Percentiles rank a stretch among this genome's conserved stretches.
These are phyloP conservation scores for Candida dubliniensis DNA, from an alignment of 1,139 yeast species.

Conservation along the genomic window DNA sequence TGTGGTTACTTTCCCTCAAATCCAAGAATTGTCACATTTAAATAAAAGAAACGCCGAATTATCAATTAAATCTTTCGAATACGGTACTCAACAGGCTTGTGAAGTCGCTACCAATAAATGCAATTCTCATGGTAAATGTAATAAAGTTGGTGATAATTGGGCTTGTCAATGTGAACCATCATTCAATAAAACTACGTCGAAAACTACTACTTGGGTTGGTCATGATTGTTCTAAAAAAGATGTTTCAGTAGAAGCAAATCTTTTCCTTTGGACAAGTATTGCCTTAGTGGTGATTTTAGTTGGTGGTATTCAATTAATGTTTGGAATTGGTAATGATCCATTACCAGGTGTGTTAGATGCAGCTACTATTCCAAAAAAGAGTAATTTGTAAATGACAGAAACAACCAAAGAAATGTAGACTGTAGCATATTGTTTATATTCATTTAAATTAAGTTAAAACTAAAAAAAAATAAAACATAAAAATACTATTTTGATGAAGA, in stretches of 20 bases:
- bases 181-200: slow-evolving; percentile 41
- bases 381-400: not conserved
- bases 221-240: slow-evolving; percentile 65
- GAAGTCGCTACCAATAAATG: slow-evolving; percentile 54
- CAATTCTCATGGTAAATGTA: slow-evolving; percentile 60
- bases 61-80: slow-evolving; percentile 20
- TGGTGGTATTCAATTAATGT: slow-evolving; percentile 56
- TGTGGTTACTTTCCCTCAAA: slow-evolving; percentile 29
- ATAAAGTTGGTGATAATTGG: slow-evolving; percentile 27
- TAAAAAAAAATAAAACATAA: not conserved
- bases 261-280: slow-evolving; percentile 65
- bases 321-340: slow-evolving; percentile 55
- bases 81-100: slow-evolving; percentile 52
- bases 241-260: slow-evolving; percentile 60
- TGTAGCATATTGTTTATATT: not conserved
- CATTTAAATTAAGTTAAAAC: not conserved
- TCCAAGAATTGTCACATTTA: slow-evolving; percentile 9
- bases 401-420: not conserved
- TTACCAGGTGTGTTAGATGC: slow-evolving; percentile 70
- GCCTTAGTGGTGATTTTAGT: slow-evolving; percentile 46
- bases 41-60: slow-evolving; percentile 27
- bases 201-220: slow-evolving; percentile 70
- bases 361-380: slow-evolving; percentile 47
- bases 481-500: no score
- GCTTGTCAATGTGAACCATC: slow-evolving; percentile 60